Evolutionary conservation across 2,329 filamentous ascomycete genomes (phyloP), one percentile per base, ranked within the genome.

Genomic region (Magnaporthiopsis incrustans): DNA sequence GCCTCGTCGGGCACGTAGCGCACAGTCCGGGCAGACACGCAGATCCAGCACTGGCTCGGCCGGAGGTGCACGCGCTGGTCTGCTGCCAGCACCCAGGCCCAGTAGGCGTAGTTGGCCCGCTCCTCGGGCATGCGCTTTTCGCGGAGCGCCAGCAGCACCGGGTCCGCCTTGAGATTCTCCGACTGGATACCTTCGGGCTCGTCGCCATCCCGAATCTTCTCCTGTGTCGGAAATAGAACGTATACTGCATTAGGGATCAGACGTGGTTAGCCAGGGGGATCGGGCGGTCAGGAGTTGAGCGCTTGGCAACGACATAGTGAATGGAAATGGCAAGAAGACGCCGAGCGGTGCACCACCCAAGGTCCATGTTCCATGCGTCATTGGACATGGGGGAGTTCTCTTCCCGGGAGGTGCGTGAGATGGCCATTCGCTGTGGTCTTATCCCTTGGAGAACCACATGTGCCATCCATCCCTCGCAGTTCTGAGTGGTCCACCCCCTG

Each of bases 121-220:
- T 86, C 83, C 33, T 83, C 80, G 1, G 84, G 84, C 56, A 86
- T 77, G 33, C 81, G 77, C 27, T 80, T 79, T 69, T 87, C 80
- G 11, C 85, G 81, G 44, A 89, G 78, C 11, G 86, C 85, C 64
- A 80, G 82, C 66, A 89, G 76, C n/a, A 87, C 84, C 4, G 84
- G 80, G 72, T 89, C 86, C 65, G 84, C 82, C 74, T 88, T 88
- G 77, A 88, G 85, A 10, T 84, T 87, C 64, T 77, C 76, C 44
- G n/a, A n/a, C 44, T 79, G 81, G 32, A 71, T 66, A 10, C 70
- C 66, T 33, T 77, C 76, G 68, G 75, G 75, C 59, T 75, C 73
- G 58, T 82, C 81, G 1, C 50, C 60, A 30, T 85, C 81, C 69
- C 81, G 44, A n/a, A 53, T 83, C 72, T 84, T 82, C 62, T 82